phyloP scores from a whole-genome alignment of 1,284 basidiomycete genomes.

The Papiliotrema nemorosa region DNA sequence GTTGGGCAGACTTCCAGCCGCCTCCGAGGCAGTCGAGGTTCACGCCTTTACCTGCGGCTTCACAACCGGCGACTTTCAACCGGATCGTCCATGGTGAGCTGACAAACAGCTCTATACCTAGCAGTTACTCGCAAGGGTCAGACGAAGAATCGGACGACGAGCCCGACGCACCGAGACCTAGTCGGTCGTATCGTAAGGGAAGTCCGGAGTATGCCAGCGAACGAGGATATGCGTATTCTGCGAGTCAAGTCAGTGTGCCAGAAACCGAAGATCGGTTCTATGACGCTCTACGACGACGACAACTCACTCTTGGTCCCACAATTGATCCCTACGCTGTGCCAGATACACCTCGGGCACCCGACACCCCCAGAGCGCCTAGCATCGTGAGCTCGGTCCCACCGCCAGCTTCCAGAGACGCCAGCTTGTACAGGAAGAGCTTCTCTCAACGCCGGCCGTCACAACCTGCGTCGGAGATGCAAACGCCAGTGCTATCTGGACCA shows the following conservation, averaged over 20 bases:
- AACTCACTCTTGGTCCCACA: background rate
- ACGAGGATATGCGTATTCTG: slow-evolving; percentile 10
- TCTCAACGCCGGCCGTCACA: too few species aligned
- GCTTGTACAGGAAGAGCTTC: background rate
- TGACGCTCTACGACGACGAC: background rate
- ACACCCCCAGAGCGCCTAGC: background rate
- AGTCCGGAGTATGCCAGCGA: slow-evolving; percentile 4
- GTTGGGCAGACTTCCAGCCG: slow-evolving; percentile 41
- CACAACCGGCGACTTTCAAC: slow-evolving; percentile 28
- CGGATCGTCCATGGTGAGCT: slow-evolving; percentile 15
- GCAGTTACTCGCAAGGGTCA: slow-evolving; percentile 33
- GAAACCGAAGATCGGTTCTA: background rate
- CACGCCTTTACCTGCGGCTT: slow-evolving; percentile 32
- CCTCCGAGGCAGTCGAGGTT: slow-evolving; percentile 33
- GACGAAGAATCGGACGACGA: slow-evolving; percentile 14
- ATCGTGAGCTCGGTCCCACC: background rate
- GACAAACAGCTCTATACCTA: slow-evolving; percentile 16
- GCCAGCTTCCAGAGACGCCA: background rate
- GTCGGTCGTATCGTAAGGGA: slow-evolving; percentile 26
- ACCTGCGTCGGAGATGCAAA: too few species aligned
- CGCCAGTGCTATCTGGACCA: slow-evolving; percentile 1
- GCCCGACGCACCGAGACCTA: slow-evolving; percentile 16
- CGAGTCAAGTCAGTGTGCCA: slow-evolving; percentile 1
- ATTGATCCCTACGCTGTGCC: background rate
- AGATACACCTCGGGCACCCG: too few species aligned